Evolutionary conservation across 2,329 filamentous ascomycete species (phyloP), one percentile per base, ranked within the genome.

Genomic region (Pseudogymnoascus sp.): DNA sequence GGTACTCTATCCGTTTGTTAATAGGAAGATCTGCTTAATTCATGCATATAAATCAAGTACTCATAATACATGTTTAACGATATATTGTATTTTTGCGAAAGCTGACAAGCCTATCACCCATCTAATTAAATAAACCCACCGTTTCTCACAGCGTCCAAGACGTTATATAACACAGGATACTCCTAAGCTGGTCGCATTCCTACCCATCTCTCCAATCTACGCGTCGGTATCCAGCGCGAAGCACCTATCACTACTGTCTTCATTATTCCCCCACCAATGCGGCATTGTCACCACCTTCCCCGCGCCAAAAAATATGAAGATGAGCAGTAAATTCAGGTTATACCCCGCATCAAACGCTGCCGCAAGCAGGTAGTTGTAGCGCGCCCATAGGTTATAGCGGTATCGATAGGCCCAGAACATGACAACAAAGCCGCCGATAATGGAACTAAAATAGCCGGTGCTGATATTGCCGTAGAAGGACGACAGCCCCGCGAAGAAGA

Each of bases 251-350:
- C 80, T 79, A 61, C 74, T 82, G 16, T 76, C 73, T 29, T 72
- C 76, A 66, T 84, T 80, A 67, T 86, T 86, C 0, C 83, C 83
- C 82, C 83, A 86, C 84, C 84, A 86, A 64, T 83, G 70, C n/a
- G 83, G 82, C 83, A 86, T 86, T 14, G 72, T 75, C 6, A 85
- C 72, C 33, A 82, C 75, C 73, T 81, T 84, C 0, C 78, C 82
- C 6, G 80, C 78, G 1, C 82, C 80, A 66, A 86, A 84, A 64
- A 80, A 81, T 63, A 86, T 69, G 69, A 86, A 86, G n/a, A 85
- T 80, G 16, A 86, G 73, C 64, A 87, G 66, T 78, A 85, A 78
- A 65, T 84, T 84, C 19, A 86, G 73, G 69, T 86, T 86, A 69
- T 84, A 86, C 0, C 82, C 83, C 0, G 83, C 82, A 70, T 86